phyloP scores from a whole-genome alignment of 139 green algal species.

The Volvox africanus region DNA sequence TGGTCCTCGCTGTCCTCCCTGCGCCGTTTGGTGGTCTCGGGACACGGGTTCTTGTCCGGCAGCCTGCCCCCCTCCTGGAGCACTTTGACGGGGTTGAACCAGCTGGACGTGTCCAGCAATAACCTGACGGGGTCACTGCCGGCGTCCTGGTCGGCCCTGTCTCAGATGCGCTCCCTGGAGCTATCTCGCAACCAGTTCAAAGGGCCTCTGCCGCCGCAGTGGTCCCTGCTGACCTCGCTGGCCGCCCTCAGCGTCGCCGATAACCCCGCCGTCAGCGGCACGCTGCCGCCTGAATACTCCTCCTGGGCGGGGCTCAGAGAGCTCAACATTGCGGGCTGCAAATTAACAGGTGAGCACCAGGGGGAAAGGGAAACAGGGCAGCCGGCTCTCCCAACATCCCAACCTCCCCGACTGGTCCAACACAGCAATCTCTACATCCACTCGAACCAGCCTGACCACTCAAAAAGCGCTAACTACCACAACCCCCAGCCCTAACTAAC shows the following conservation, averaged over 20 bases:
- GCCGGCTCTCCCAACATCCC: too few species aligned
- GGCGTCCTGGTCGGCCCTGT: neutral
- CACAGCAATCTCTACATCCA: too few species aligned
- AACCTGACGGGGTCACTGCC: constrained; percentile 1
- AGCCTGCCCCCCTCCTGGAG: neutral
- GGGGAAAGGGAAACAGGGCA: neutral
- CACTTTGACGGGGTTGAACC: neutral
- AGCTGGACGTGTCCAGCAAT: neutral
- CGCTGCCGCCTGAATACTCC: neutral
- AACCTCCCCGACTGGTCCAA: too few species aligned
- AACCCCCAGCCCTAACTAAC: too few species aligned
- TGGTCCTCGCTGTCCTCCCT: constrained; percentile 25
- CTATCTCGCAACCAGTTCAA: neutral
- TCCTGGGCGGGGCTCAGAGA: neutral
- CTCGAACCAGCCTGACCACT: too few species aligned
- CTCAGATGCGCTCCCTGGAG: constrained; percentile 3
- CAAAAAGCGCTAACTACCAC: too few species aligned
- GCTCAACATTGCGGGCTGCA: constrained; percentile 5
- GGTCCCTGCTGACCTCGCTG: neutral
- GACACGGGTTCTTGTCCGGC: neutral
- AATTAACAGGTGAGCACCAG: neutral
- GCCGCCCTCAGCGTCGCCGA: neutral
- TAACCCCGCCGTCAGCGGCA: neutral
- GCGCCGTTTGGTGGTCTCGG: neutral
- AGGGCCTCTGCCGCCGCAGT: too few species aligned